phyloP scores from a whole-genome alignment of 2,329 filamentous ascomycete species.

The Neodidymelliopsis sp. region DNA sequence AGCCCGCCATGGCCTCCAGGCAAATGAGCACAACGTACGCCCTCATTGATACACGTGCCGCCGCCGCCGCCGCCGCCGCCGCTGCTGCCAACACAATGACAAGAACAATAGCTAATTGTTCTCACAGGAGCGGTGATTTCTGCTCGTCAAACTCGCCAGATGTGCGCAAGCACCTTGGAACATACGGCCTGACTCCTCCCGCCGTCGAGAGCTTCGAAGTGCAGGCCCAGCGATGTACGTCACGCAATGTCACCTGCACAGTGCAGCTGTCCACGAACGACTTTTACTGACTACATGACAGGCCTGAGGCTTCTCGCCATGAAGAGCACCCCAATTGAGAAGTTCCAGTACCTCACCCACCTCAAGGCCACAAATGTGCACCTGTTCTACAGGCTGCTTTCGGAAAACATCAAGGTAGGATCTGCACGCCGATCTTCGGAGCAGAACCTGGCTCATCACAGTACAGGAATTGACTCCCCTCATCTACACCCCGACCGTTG shows the following conservation, averaged over 20 bases:
- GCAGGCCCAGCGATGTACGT: slow-evolving; percentile 59
- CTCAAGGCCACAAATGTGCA: slow-evolving; percentile 79
- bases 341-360: slow-evolving; percentile 81
- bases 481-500: slow-evolving; percentile 89
- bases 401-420: slow-evolving; percentile 70
- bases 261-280: background rate
- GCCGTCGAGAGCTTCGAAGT: slow-evolving; percentile 58
- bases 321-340: slow-evolving; percentile 76
- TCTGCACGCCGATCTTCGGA: background rate
- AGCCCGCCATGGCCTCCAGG: slow-evolving; percentile 43
- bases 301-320: slow-evolving; percentile 78
- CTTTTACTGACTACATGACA: slow-evolving; percentile 51
- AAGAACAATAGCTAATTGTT: slow-evolving; percentile 25
- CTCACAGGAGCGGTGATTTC: slow-evolving; percentile 54
- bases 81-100: too few species aligned
- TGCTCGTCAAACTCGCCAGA: slow-evolving; percentile 59
- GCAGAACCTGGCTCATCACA: slow-evolving; percentile 40
- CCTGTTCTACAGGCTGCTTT: slow-evolving; percentile 81
- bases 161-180: slow-evolving; percentile 59
- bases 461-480: slow-evolving; percentile 77
- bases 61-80: background rate
- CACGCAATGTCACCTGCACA: slow-evolving; percentile 35
- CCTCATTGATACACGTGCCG: background rate
- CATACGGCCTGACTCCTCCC: slow-evolving; percentile 62
- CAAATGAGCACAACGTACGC: slow-evolving; percentile 50